These are phyloP conservation scores for Antarctomyces pellizariae DNA, from an alignment of 495 filamentous ascomycete species.

Conservation along the genomic window DNA sequence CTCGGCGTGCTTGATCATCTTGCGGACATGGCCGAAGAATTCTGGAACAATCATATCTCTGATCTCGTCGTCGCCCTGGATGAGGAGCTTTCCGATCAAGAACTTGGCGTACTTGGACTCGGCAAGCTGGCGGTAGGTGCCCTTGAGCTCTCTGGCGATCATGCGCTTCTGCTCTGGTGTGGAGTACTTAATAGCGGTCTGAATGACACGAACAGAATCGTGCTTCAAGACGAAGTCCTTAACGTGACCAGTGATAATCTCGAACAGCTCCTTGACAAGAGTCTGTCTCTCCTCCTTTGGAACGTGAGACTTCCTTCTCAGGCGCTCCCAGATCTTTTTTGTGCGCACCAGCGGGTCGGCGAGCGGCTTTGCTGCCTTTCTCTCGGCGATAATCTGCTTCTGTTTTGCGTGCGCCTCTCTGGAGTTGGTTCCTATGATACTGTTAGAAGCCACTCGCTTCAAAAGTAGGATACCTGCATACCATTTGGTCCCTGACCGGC, in stretches of 20 bases:
- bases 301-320: slow-evolving; percentile 80
- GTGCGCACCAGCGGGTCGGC: slow-evolving; percentile 71
- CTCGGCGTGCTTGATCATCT: slow-evolving; percentile 85
- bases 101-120: slow-evolving; percentile 96
- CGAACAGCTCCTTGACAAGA: slow-evolving; percentile 70
- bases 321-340: slow-evolving; percentile 89
- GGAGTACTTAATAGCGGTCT: slow-evolving; percentile 91
- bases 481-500: slow-evolving; percentile 5
- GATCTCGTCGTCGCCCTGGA: slow-evolving; percentile 66
- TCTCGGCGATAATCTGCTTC: slow-evolving; percentile 64
- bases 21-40: slow-evolving; percentile 79
- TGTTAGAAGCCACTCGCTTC: no score
- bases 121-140: slow-evolving; percentile 60
- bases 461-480: slow-evolving; percentile 3
- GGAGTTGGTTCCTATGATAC: slow-evolving; percentile 24
- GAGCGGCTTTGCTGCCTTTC: slow-evolving; percentile 79
- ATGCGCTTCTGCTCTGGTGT: slow-evolving; percentile 58
- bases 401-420: slow-evolving; percentile 83
- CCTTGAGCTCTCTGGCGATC: slow-evolving; percentile 73
- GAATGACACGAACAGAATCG: slow-evolving; percentile 81
- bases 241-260: slow-evolving; percentile 69
- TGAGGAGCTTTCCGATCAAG: slow-evolving; percentile 79
- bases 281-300: slow-evolving; percentile 63
- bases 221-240: slow-evolving; percentile 97
- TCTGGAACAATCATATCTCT: slow-evolving; percentile 74